These are phyloP conservation scores for Oryza nivara DNA, from an alignment of 176 grass and related monocot species.

Conservation along the genomic window DNA sequence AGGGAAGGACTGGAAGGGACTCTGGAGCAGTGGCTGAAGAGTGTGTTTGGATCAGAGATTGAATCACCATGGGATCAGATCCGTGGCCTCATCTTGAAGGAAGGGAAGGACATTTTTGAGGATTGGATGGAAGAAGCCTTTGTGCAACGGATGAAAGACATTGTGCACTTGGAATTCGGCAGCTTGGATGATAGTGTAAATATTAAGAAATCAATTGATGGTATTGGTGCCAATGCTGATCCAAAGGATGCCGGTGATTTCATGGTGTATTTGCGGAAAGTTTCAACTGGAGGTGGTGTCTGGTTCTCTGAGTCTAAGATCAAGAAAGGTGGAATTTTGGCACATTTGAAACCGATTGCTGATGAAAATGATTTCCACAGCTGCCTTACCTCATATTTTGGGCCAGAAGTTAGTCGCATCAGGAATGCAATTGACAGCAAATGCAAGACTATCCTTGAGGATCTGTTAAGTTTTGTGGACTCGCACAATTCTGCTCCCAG, in stretches of 20 bases:
- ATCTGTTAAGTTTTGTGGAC: slow-evolving; percentile 88
- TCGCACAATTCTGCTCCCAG: slow-evolving; percentile 85
- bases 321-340: slow-evolving; percentile 84
- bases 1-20: slow-evolving; percentile 71
- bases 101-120: slow-evolving; percentile 88
- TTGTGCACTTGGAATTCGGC: slow-evolving; percentile 77
- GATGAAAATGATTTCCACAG: slow-evolving; percentile 90
- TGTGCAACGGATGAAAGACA: slow-evolving; percentile 77
- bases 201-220: slow-evolving; percentile 66
- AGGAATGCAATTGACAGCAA: slow-evolving; percentile 87
- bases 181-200: slow-evolving; percentile 62
- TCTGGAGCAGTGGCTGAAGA: slow-evolving; percentile 94
- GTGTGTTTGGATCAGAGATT: slow-evolving; percentile 85
- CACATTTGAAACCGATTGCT: slow-evolving; percentile 79
- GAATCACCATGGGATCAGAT: slow-evolving; percentile 98
- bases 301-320: slow-evolving; percentile 94
- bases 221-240: slow-evolving; percentile 52
- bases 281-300: slow-evolving; percentile 55
- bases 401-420: slow-evolving; percentile 77
- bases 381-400: slow-evolving; percentile 78
- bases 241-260: slow-evolving; percentile 62
- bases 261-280: slow-evolving; percentile 58
- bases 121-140: slow-evolving; percentile 85
- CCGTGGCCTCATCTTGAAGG: slow-evolving; percentile 79
- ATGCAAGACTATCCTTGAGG: slow-evolving; percentile 91